Percentiles rank a stretch among this genome's conserved stretches.
These are phyloP conservation scores for Castanea sativa DNA, from an alignment of 306 rosid species.

Conservation along the genomic window DNA sequence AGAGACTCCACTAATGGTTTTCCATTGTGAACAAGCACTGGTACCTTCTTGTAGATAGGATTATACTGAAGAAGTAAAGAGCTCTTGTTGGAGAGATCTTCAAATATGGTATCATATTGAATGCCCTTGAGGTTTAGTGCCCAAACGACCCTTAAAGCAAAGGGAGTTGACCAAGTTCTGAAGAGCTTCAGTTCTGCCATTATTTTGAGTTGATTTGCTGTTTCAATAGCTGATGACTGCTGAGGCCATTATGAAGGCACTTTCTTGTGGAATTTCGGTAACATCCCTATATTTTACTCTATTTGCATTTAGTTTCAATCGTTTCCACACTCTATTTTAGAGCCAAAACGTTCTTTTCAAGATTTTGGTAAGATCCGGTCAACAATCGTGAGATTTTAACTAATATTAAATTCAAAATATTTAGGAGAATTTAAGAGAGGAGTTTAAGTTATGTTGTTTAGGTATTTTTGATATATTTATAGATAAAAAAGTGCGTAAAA, in stretches of 20 bases:
- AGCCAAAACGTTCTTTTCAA: too few species aligned
- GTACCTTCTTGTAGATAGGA: constrained; percentile 25
- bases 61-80: constrained; percentile 30
- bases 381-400: too few species aligned
- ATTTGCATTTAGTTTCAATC: background rate
- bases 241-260: background rate
- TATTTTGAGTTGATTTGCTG: background rate
- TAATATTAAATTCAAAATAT: too few species aligned
- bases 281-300: background rate
- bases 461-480: too few species aligned
- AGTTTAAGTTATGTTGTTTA: too few species aligned
- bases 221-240: background rate
- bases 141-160: constrained; percentile 32
- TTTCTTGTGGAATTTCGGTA: background rate
- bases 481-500: too few species aligned
- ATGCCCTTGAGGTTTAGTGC: constrained; percentile 38
- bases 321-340: too few species aligned
- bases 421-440: too few species aligned
- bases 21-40: constrained; percentile 36
- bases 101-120: constrained; percentile 20
- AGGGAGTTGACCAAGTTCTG: constrained; percentile 33
- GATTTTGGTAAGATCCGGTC: too few species aligned
- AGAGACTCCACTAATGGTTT: constrained; percentile 28
- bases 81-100: constrained; percentile 43
- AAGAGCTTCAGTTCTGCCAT: constrained; percentile 25